phyloP scores from a whole-genome alignment of 768 basidiomycete genomes.

The Suillus variegatus region DNA sequence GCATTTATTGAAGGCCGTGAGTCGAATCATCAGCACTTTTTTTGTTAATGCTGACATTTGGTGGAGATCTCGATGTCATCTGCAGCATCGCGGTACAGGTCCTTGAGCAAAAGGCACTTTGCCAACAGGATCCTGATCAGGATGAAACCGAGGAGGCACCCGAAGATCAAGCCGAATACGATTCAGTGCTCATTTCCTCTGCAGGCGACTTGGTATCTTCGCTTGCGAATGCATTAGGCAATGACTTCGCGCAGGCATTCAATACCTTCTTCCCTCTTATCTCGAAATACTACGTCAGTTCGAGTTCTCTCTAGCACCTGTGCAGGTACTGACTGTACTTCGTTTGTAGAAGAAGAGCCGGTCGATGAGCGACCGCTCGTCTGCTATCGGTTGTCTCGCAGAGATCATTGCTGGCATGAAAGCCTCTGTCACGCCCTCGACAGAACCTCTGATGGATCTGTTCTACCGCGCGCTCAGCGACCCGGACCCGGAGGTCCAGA shows the following conservation, averaged over 20 bases:
- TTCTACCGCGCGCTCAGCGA: slow-evolving; percentile 85
- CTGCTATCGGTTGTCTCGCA: slow-evolving; percentile 90
- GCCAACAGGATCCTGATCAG: slow-evolving; percentile 95
- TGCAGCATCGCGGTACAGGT: slow-evolving; percentile 83
- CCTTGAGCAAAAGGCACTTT: slow-evolving; percentile 91
- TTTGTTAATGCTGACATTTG: slow-evolving; percentile 12
- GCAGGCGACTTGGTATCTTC: slow-evolving; percentile 93
- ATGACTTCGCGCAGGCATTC: slow-evolving; percentile 83
- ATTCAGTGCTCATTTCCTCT: slow-evolving; percentile 91
- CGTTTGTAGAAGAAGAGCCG: slow-evolving; percentile 72
- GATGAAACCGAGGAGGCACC: slow-evolving; percentile 85
- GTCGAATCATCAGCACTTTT: slow-evolving; percentile 29
- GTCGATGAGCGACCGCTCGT: slow-evolving; percentile 88
- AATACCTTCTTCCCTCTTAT: slow-evolving; percentile 86
- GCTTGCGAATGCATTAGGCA: slow-evolving; percentile 81
- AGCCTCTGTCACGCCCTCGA: slow-evolving; percentile 79
- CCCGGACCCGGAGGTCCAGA: slow-evolving; percentile 88
- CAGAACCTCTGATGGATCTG: slow-evolving; percentile 78
- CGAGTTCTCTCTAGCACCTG: background rate
- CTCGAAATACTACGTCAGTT: slow-evolving; percentile 86
- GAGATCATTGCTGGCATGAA: slow-evolving; percentile 96
- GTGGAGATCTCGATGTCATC: slow-evolving; percentile 69
- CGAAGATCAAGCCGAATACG: slow-evolving; percentile 93
- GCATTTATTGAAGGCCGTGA: slow-evolving; percentile 77
- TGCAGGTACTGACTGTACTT: background rate